Evolutionary conservation across 345 rosid genomes (phyloP).

Genomic region (Stellera chamaejasme): DNA sequence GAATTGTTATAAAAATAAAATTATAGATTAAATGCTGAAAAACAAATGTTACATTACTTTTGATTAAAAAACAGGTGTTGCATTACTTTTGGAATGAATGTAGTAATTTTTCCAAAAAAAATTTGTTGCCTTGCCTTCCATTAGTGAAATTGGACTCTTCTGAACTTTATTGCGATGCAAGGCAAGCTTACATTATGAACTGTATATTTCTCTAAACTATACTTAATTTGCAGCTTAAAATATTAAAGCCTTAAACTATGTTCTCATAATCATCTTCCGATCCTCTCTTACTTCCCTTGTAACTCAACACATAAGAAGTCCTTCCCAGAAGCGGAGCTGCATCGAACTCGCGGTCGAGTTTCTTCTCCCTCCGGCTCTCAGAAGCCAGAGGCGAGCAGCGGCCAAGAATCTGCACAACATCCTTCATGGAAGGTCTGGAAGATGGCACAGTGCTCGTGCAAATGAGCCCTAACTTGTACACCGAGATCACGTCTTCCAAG

Average conservation of each 20-base stretch:
- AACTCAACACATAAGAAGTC: conserved; percentile 19
- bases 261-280: not conserved
- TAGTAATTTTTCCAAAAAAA: too few relatives aligned
- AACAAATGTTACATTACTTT: too few relatives aligned
- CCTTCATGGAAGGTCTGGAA: conserved; percentile 75
- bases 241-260: conserved; percentile 13
- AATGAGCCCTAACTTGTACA: conserved; percentile 58
- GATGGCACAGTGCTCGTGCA: conserved; percentile 55
- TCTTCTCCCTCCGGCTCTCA: conserved; percentile 16
- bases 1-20: too few relatives aligned
- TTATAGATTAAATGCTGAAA: too few relatives aligned
- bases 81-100: too few relatives aligned
- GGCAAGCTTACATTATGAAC: too few relatives aligned
- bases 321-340: conserved; percentile 32
- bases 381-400: conserved; percentile 12
- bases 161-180: too few relatives aligned
- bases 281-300: conserved; percentile 14
- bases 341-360: conserved; percentile 19
- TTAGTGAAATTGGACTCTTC: too few relatives aligned
- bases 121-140: too few relatives aligned
- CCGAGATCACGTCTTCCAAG: conserved; percentile 46
- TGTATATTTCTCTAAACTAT: too few relatives aligned
- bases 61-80: too few relatives aligned
- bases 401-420: conserved; percentile 50
- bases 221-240: too few relatives aligned